Evolutionary conservation across 1,284 basidiomycete genomes (phyloP), one percentile per base, ranked within the genome.

Genomic region (Marasmius oreades): DNA sequence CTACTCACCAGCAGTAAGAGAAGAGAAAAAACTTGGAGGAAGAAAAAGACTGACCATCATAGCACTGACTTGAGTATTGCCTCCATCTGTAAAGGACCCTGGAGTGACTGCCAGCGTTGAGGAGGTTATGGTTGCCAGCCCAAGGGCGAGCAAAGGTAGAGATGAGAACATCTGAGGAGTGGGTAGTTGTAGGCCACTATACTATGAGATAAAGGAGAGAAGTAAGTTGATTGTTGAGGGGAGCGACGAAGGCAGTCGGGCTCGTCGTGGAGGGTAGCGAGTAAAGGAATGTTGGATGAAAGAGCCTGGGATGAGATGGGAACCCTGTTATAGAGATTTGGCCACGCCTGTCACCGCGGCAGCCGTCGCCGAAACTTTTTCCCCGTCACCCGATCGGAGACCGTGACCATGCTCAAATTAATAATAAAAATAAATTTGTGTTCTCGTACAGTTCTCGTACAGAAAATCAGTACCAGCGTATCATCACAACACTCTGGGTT

Each of bases 31-130:
- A 42, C 28, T n/a, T 18, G 26, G 22, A 34, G 52, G 22, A 20
- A 36, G 4, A 18, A 31, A 50, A 54, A 22, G 22, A 68, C 77
- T 52, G 34, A 85, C 83, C 84, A 86, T 86, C 84, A 86, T 85
- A 3, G 81, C 84, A 59, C 81, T 83, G 55, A 86, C 74, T 57
- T 73, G 72, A 0, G 83, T 86, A 60, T 76, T 67, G 16, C 84
- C 84, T 24, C 69, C 82, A 61, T 79, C 71, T 11, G 66, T 70
- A 63, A 84, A 75, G 16, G 77, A 73, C 55, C 76, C 71, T 57
- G 68, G 68, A 67, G 67, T 64, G 64, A 71, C 61, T 57, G 72
- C 74, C 52, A 64, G 59, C 56, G 61, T 69, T 26, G 67, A 66
- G 31, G 63, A 62, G 34, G 67, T 56, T 42, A 60, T 58, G 0